Conservation (phyloP, 2,329 filamentous ascomycete species). For the Aspergillus sp. region DNA sequence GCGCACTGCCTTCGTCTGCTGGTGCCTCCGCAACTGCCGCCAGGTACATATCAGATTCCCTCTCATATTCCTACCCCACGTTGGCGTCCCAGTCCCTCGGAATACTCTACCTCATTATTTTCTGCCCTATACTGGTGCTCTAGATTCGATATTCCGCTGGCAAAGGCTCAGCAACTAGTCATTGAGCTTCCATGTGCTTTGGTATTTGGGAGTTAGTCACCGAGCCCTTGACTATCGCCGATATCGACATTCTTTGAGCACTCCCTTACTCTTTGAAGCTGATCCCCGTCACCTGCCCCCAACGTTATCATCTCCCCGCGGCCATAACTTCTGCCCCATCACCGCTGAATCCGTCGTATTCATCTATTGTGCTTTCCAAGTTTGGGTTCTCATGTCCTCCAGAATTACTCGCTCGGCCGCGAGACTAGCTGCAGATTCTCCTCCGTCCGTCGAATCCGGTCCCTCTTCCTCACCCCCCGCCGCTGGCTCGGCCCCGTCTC, state of each 20-base stretch:
- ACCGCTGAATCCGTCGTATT: conserved; percentile 8
- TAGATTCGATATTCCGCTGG: conserved; percentile 4
- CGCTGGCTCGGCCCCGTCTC: conserved; percentile 51
- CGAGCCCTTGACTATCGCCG: background rate
- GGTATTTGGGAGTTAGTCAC: background rate
- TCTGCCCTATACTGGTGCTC: conserved; percentile 6
- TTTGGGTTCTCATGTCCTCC: conserved; percentile 78
- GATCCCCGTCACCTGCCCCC: background rate
- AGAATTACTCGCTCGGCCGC: conserved; percentile 95
- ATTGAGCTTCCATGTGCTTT: background rate
- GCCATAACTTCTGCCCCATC: conserved; percentile 8
- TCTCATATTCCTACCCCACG: conserved; percentile 16
- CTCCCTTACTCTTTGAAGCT: background rate
- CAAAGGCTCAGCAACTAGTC: background rate
- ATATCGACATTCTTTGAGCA: background rate
- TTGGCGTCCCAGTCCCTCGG: background rate
- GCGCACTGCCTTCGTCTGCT: conserved; percentile 32
- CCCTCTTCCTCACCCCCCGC: conserved; percentile 40
- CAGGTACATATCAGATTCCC: conserved; percentile 36
- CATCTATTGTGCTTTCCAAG: conserved; percentile 17
- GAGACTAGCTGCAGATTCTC: conserved; percentile 73
- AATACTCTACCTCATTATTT: background rate
- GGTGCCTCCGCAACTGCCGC: conserved; percentile 29
- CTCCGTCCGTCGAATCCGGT: conserved; percentile 44
- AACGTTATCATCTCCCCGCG: background rate